phyloP scores from a whole-genome alignment of 2,329 filamentous ascomycete genomes.

The Aspergillus fischeri region DNA sequence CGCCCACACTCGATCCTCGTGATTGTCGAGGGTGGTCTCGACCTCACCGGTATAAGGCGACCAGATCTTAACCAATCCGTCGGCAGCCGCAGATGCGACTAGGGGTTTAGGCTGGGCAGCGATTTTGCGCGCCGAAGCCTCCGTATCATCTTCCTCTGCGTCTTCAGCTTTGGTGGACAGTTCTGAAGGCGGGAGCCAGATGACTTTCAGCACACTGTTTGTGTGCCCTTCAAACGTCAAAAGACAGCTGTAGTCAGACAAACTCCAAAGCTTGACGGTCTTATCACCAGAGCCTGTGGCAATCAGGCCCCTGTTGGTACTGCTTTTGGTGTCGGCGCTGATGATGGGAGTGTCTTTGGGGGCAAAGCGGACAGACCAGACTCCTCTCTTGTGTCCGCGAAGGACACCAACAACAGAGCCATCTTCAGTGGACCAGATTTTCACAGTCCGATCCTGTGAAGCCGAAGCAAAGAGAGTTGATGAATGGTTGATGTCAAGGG shows the following conservation, averaged over 20 bases:
- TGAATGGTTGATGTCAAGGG: slow-evolving; percentile 72
- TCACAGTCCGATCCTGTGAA: slow-evolving; percentile 93
- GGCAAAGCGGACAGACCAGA: slow-evolving; percentile 92
- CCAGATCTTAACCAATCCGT: slow-evolving; percentile 96
- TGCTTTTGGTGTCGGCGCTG: slow-evolving; percentile 66
- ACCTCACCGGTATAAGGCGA: slow-evolving; percentile 79
- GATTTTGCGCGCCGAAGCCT: slow-evolving; percentile 24
- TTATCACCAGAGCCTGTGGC: slow-evolving; percentile 94
- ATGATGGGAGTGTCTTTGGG: slow-evolving; percentile 73
- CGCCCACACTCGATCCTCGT: slow-evolving; percentile 93
- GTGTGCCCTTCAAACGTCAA: slow-evolving; percentile 95
- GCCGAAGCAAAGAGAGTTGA: slow-evolving; percentile 87
- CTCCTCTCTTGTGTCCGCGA: slow-evolving; percentile 86
- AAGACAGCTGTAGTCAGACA: slow-evolving; percentile 87
- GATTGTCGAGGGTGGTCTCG: slow-evolving; percentile 90
- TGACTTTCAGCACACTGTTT: slow-evolving; percentile 89
- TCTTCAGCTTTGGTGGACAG: slow-evolving; percentile 33
- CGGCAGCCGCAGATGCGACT: slow-evolving; percentile 81
- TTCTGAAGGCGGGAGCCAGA: slow-evolving; percentile 66
- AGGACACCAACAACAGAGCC: slow-evolving; percentile 89
- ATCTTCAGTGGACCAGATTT: slow-evolving; percentile 89
- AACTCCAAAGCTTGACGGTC: slow-evolving; percentile 90
- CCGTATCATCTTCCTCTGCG: slow-evolving; percentile 30
- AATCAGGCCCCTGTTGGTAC: slow-evolving; percentile 71
- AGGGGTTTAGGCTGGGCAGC: slow-evolving; percentile 34